These are phyloP conservation scores for Corynespora cassiicola DNA, from an alignment of 2,329 filamentous ascomycete species.

Conservation along the genomic window DNA sequence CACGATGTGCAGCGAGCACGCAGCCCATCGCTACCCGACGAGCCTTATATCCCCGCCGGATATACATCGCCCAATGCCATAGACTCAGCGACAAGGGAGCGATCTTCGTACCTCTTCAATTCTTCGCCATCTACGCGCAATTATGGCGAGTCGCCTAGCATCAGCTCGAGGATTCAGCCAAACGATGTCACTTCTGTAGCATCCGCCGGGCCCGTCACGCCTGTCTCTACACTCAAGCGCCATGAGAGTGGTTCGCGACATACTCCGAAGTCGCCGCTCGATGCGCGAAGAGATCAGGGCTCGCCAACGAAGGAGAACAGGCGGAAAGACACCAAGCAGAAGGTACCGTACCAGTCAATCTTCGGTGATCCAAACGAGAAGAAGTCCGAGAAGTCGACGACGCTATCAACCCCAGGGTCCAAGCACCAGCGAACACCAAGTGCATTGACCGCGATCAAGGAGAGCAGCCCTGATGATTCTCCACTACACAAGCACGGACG, in stretches of 20 bases:
- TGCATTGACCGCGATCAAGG: slow-evolving; percentile 59
- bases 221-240: slow-evolving; percentile 4
- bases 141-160: slow-evolving; percentile 35
- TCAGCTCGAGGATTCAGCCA: slow-evolving; percentile 24
- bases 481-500: slow-evolving; percentile 50
- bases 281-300: slow-evolving; percentile 9
- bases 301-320: slow-evolving; percentile 17
- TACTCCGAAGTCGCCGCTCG: slow-evolving; percentile 7
- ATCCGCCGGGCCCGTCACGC: slow-evolving; percentile 3
- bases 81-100: slow-evolving; percentile 43
- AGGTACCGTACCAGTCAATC: slow-evolving; percentile 38
- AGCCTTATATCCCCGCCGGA: slow-evolving; percentile 13
- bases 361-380: slow-evolving; percentile 42
- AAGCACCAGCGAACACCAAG: slow-evolving; percentile 37
- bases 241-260: slow-evolving; percentile 15
- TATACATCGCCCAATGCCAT: slow-evolving; percentile 32
- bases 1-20: slow-evolving; percentile 10
- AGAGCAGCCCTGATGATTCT: slow-evolving; percentile 54
- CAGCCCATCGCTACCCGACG: slow-evolving; percentile 38
- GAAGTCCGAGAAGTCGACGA: slow-evolving; percentile 18
- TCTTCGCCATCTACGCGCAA: slow-evolving; percentile 44
- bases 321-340: slow-evolving; percentile 7
- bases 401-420: slow-evolving; percentile 28
- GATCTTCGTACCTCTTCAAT: slow-evolving; percentile 43
- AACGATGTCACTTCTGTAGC: slow-evolving; percentile 12